Evolutionary conservation across 768 basidiomycete genomes (phyloP).

Genomic region (Leccinum pellstonianum): DNA sequence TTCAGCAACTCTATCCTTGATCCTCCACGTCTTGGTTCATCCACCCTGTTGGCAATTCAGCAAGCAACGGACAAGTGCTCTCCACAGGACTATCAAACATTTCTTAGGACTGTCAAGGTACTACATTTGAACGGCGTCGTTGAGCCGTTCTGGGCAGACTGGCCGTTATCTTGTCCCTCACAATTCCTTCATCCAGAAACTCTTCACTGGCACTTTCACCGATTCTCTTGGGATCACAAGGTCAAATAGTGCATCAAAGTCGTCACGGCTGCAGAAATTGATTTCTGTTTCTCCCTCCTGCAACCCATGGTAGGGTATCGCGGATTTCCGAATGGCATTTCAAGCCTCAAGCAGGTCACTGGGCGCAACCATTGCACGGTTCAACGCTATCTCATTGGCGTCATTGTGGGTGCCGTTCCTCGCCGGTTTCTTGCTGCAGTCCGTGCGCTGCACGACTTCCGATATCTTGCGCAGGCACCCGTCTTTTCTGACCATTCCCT

Average conservation of each 20-base stretch:
- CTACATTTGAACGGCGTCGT: slow-evolving; percentile 4
- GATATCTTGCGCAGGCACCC: slow-evolving; percentile 37
- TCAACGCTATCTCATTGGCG: slow-evolving; percentile 13
- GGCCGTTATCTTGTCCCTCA: slow-evolving; percentile 33
- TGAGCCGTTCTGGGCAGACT: slow-evolving; percentile 32
- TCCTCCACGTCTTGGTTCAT: background rate
- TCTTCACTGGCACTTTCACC: background rate
- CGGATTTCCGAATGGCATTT: slow-evolving; percentile 42
- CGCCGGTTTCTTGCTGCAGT: background rate
- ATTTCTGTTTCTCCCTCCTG: slow-evolving; percentile 38
- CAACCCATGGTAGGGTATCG: slow-evolving; percentile 36
- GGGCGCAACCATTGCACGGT: slow-evolving; percentile 13
- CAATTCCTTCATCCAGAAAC: slow-evolving; percentile 33
- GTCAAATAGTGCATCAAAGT: background rate
- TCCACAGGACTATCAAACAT: slow-evolving; percentile 13
- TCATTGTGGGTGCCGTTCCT: slow-evolving; percentile 12
- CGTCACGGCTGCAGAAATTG: slow-evolving; percentile 28
- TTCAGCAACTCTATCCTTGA: slow-evolving; percentile 20
- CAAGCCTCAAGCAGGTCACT: slow-evolving; percentile 23
- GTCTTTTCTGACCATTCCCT: slow-evolving; percentile 34
- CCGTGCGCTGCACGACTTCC: slow-evolving; percentile 38
- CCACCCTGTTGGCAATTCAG: background rate
- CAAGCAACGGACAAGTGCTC: background rate
- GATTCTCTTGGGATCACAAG: background rate
- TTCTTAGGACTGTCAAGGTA: background rate